A percentile compares a stretch with the other conserved stretches of the same genome.
These are phyloP conservation scores for Xylaria grammica DNA, from an alignment of 495 filamentous ascomycete genomes.

Conservation along the genomic window DNA sequence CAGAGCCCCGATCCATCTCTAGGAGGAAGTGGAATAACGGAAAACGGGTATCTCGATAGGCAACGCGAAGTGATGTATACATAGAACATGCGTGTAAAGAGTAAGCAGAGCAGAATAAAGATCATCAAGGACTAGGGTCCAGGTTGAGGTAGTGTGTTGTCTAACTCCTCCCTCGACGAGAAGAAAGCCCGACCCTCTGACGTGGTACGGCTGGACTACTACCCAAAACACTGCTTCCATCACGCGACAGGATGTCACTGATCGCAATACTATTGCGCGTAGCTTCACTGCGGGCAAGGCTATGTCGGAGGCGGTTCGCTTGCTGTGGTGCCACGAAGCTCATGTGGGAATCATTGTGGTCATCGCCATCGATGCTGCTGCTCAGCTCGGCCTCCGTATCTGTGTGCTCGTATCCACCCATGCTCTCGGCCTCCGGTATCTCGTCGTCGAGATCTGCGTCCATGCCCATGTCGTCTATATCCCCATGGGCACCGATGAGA, in stretches of 20 bases:
- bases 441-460: constrained; percentile 68
- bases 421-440: constrained; percentile 65
- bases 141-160: background rate
- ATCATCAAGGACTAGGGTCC: background rate
- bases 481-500: constrained; percentile 36
- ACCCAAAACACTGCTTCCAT: constrained; percentile 53
- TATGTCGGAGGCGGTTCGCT: constrained; percentile 29
- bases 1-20: constrained; percentile 18
- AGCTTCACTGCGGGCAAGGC: constrained; percentile 45
- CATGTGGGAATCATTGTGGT: constrained; percentile 29
- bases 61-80: background rate
- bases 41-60: constrained; percentile 26
- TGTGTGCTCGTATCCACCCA: constrained; percentile 75
- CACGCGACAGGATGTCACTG: constrained; percentile 52
- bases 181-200: constrained; percentile 22
- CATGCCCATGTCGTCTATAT: constrained; percentile 57
- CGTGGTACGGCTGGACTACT: constrained; percentile 50
- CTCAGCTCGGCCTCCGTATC: constrained; percentile 77
- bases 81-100: background rate
- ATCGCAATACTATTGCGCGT: constrained; percentile 57
- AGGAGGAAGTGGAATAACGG: constrained; percentile 19
- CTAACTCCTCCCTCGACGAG: constrained; percentile 30
- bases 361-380: constrained; percentile 51
- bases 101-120: background rate
- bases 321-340: constrained; percentile 36